A percentile compares a stretch with the other conserved stretches of the same genome.
Conservation (phyloP, 2,329 filamentous ascomycete species). For the Cercospora canescens region DNA sequence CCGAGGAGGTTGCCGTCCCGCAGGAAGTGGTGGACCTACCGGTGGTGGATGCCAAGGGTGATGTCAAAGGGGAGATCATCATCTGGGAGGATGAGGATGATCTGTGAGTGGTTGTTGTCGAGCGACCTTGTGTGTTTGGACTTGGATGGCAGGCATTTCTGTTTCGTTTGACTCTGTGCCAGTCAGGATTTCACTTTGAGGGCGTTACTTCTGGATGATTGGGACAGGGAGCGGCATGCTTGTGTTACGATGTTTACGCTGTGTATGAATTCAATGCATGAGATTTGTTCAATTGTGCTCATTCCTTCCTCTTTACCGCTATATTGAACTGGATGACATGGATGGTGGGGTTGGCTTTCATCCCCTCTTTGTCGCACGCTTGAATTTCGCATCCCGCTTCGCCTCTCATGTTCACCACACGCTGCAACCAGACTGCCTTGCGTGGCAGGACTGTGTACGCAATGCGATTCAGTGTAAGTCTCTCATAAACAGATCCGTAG, state of each 20-base stretch:
- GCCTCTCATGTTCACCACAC: background rate
- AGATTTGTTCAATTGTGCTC: background rate
- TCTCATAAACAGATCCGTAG: too few species aligned
- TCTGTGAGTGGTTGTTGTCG: too few species aligned
- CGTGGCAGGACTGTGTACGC: too few species aligned
- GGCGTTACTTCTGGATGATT: background rate
- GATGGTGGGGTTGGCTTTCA: background rate
- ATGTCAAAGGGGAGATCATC: slow-evolving; percentile 28
- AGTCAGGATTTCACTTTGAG: background rate
- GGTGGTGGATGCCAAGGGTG: background rate
- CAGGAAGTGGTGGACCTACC: too few species aligned
- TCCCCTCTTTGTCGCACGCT: background rate
- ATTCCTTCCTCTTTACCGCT: background rate
- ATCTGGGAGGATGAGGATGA: slow-evolving; percentile 31
- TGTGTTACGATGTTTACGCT: background rate
- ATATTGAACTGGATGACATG: background rate
- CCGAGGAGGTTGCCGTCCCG: slow-evolving; percentile 11
- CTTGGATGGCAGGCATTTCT: background rate
- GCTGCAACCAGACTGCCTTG: background rate
- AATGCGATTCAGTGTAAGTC: too few species aligned
- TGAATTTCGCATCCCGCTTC: background rate
- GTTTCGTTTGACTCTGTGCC: background rate
- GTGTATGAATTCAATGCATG: background rate
- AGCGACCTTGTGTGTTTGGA: too few species aligned
- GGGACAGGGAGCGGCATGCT: background rate